Evolutionary conservation across 371 early-diverging fungal genomes (phyloP), one percentile per base, ranked within the genome.

Genomic region (Mortierella sp.): DNA sequence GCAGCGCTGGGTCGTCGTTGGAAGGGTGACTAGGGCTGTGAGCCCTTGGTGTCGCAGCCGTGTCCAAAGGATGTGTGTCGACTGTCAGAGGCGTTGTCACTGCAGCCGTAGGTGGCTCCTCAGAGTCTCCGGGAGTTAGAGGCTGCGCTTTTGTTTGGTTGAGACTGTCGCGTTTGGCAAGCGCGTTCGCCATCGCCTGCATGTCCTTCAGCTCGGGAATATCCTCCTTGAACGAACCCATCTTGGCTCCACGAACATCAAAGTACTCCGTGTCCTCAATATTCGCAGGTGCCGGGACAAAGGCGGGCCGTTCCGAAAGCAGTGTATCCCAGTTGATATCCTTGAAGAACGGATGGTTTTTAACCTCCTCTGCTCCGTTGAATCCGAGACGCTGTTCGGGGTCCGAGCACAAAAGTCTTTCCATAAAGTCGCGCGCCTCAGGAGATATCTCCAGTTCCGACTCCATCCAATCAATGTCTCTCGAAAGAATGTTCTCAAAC

Each of bases 211-310:
- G 34, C 21, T 81, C 85, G 0, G 83, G 83, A 43, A 85, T 87
- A 40, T 82, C 89, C 21, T 89, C 87, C 28, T 79, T 82, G 31
- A 82, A 81, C 10, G 86, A 83, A 24, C 89, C 86, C 90, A 92
- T 90, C 14, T 88, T 89, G 1, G 94, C 94, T 3, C 98, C 98
- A 24, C 99, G 90, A 16, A 91, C 79, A 84, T 99, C 99, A 93
- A 99, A 99, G 87, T 98, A 98, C 31, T 95, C 96, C 0, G 98
- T 98, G 78, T 98, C 98, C 54, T 97, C 97, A 54, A 90, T 88
- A 61, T 91, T 88, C 5, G 91, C 92, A 0, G 95, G 92, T 37
- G 94, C 93, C 1, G 99, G 99, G 1, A 97, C 91, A 89, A 99
- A 99, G 0, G 93, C 91, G 0, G 98, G 95, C 28, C 93, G 91